Conservation (phyloP, 108 stramenopile genomes). For the Stephanodiscus triporus region DNA sequence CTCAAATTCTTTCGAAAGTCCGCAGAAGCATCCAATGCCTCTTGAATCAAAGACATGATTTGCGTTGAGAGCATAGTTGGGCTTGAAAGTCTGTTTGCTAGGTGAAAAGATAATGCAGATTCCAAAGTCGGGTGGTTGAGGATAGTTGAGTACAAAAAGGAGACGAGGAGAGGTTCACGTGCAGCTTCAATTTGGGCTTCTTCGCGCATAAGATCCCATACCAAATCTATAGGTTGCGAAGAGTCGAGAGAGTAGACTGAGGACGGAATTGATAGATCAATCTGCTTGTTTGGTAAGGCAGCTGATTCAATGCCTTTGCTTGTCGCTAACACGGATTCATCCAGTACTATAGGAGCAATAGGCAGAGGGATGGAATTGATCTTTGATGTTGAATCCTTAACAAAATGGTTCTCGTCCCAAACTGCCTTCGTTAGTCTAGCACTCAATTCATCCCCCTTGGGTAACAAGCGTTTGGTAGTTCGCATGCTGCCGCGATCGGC, state of each 20-base stretch:
- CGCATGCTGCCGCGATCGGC: conserved; percentile 10
- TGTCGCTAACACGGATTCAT: conserved; percentile 3
- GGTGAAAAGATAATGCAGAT: conserved; percentile 78
- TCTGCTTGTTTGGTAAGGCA: conserved; percentile 30
- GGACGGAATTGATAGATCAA: conserved; percentile 65
- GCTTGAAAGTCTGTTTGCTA: conserved; percentile 76
- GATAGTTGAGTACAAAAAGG: conserved; percentile 83
- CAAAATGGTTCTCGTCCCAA: conserved; percentile 67
- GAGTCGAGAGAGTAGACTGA: conserved; percentile 52
- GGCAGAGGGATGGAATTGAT: neutral
- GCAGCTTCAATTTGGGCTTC: conserved; percentile 73
- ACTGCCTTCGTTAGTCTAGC: conserved; percentile 53
- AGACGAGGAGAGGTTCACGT: conserved; percentile 83
- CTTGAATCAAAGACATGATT: conserved; percentile 68
- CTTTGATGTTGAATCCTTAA: conserved; percentile 6
- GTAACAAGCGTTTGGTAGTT: conserved; percentile 21
- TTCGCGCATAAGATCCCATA: conserved; percentile 74
- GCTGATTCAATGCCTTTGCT: conserved; percentile 3
- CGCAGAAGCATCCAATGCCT: conserved; percentile 55
- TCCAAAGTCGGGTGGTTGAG: conserved; percentile 85
- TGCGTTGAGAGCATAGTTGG: conserved; percentile 75
- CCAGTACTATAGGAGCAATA: neutral
- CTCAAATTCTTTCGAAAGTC: conserved; percentile 62
- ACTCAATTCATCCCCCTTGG: conserved; percentile 34
- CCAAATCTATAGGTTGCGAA: conserved; percentile 48